phyloP scores from a whole-genome alignment of 2,329 filamentous ascomycete genomes.

The Trichoderma atroviride region DNA sequence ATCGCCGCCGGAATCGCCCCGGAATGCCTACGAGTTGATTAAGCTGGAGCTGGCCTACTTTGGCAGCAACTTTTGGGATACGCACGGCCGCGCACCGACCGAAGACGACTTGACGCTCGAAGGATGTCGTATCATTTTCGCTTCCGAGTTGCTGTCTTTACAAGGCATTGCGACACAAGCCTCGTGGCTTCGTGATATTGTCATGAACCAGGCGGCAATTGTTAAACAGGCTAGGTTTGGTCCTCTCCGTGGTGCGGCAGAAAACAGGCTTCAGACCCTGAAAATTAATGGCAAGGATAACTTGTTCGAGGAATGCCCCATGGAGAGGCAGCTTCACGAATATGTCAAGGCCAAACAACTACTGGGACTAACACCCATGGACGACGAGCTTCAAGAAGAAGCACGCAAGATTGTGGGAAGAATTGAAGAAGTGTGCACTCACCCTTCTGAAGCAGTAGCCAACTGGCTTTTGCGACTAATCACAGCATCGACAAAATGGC shows the following conservation, averaged over 20 bases:
- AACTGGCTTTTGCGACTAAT: conserved; percentile 61
- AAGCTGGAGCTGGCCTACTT: conserved; percentile 61
- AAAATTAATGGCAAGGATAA: conserved; percentile 61
- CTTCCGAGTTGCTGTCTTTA: conserved; percentile 52
- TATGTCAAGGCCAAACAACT: conserved; percentile 55
- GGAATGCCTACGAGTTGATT: conserved; percentile 63
- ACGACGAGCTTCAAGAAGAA: conserved; percentile 62
- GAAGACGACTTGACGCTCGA: conserved; percentile 60
- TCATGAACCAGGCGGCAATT: conserved; percentile 52
- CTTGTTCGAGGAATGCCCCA: conserved; percentile 59
- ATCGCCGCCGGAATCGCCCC: conserved; percentile 49
- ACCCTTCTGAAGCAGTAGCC: conserved; percentile 53
- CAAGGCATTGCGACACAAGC: conserved; percentile 43
- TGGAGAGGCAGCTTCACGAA: conserved; percentile 57
- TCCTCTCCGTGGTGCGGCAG: conserved; percentile 49
- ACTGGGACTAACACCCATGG: conserved; percentile 61
- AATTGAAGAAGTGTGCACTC: conserved; percentile 55
- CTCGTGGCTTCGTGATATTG: conserved; percentile 62
- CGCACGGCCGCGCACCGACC: conserved; percentile 45
- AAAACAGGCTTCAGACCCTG: conserved; percentile 52
- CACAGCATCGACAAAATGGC: conserved; percentile 55
- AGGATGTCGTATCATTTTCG: conserved; percentile 61
- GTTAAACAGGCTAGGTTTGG: conserved; percentile 51
- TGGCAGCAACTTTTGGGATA: conserved; percentile 48
- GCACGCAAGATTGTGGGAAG: conserved; percentile 60